Percentiles rank a stretch among this genome's conserved stretches.
Conservation (phyloP, 1,284 basidiomycete genomes). For the Coniophora puteana region DNA sequence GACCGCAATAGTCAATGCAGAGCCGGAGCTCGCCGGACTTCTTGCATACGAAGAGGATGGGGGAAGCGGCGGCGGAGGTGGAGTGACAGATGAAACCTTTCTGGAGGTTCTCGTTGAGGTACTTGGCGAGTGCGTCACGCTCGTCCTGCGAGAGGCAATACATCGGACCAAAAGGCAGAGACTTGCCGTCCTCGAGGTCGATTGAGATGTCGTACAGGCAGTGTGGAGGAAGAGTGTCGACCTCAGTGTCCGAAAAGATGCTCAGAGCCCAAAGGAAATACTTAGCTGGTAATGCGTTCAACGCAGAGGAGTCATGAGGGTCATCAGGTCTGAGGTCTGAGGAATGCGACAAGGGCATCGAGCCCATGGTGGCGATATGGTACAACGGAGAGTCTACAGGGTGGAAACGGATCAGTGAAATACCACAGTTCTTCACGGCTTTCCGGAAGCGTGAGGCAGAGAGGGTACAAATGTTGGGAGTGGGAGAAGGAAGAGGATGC, state of each 20-base stretch:
- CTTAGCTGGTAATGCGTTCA: conserved; percentile 22
- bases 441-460: not conserved
- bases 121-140: conserved; percentile 12
- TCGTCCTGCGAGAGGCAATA: conserved; percentile 21
- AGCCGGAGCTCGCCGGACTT: conserved; percentile 27
- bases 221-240: conserved; percentile 20
- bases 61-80: conserved; percentile 3
- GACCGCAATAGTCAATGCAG: conserved; percentile 29
- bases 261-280: conserved; percentile 15
- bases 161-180: conserved; percentile 17
- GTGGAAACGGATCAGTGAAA: not conserved
- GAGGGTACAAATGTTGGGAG: not conserved
- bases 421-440: too few relatives aligned
- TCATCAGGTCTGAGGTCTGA: not conserved
- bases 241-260: conserved; percentile 20
- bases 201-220: conserved; percentile 17
- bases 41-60: conserved; percentile 26
- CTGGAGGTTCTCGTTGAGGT: conserved; percentile 19
- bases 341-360: not conserved
- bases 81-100: conserved; percentile 13
- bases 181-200: conserved; percentile 15
- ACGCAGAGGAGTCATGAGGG: too few relatives aligned
- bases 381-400: not conserved
- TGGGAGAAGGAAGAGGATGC: not conserved
- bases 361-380: not conserved